Evolutionary conservation across 2,329 filamentous ascomycete genomes (phyloP).

Genomic region (Podosphaera fusca): DNA sequence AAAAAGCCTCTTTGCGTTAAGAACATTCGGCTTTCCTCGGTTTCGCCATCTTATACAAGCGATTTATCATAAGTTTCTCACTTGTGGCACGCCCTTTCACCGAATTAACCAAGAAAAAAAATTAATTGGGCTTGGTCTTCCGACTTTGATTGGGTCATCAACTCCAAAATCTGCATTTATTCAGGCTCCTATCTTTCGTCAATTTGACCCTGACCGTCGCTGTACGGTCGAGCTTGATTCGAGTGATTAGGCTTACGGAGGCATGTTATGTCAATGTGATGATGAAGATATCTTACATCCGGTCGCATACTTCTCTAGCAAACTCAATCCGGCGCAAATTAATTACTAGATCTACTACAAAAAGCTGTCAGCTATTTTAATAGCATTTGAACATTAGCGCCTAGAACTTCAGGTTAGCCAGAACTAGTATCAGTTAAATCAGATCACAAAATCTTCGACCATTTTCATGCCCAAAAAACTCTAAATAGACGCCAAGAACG

Average conservation of each 20-base stretch:
- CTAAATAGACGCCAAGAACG: constrained; percentile 9
- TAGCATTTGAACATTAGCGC: constrained; percentile 2
- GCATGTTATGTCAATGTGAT: not conserved
- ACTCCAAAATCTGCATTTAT: not conserved
- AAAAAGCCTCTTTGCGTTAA: no score
- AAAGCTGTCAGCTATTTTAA: constrained; percentile 17
- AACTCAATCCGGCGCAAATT: no score
- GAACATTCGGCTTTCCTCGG: no score
- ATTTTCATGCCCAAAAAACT: constrained; percentile 11
- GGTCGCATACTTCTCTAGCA: no score
- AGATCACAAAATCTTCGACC: constrained; percentile 12
- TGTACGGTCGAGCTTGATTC: not conserved
- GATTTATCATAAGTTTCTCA: no score
- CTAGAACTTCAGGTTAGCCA: constrained; percentile 5
- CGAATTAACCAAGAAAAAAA: no score
- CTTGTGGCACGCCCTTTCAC: no score
- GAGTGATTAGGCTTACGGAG: not conserved
- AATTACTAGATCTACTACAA: constrained; percentile 17
- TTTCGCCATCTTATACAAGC: no score
- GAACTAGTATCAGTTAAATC: constrained; percentile 6
- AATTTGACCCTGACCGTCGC: no score
- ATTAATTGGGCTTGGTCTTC: no score
- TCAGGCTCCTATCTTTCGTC: no score
- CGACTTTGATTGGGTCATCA: not conserved
- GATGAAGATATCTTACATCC: no score